These are phyloP conservation scores for Aspergillus bertholletiae DNA, from an alignment of 495 filamentous ascomycete species.

Conservation along the genomic window DNA sequence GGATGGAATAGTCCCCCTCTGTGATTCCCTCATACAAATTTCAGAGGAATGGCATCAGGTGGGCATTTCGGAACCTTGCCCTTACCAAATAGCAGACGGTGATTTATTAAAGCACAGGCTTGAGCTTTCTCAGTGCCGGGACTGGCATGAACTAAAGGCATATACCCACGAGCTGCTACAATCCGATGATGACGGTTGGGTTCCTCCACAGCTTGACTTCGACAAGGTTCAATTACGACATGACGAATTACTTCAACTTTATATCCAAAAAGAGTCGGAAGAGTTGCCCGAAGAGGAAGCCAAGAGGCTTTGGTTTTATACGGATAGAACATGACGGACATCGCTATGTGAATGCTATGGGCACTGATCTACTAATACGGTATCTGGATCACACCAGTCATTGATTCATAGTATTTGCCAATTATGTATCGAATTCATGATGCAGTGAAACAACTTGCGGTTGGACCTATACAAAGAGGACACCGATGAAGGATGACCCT, in stretches of 20 bases:
- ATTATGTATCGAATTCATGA: no score
- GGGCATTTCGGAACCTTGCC: constrained; percentile 16
- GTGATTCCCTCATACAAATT: constrained; percentile 21
- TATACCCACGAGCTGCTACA: constrained; percentile 25
- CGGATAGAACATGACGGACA: no score
- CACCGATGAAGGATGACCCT: no score
- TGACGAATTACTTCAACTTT: constrained; percentile 17
- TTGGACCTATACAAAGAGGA: no score
- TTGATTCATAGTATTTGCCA: no score
- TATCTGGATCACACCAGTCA: no score
- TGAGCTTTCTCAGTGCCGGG: constrained; percentile 18
- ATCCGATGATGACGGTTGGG: constrained; percentile 29
- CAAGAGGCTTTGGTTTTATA: constrained; percentile 18
- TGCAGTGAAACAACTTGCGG: no score
- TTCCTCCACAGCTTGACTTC: constrained; percentile 24
- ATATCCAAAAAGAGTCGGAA: constrained; percentile 11
- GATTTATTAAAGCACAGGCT: constrained; percentile 17
- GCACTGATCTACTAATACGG: no score
- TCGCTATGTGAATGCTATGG: no score
- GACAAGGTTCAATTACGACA: constrained; percentile 13
- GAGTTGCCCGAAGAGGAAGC: constrained; percentile 21
- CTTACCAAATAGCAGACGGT: constrained; percentile 16
- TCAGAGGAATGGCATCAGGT: constrained; percentile 19
- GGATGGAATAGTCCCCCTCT: constrained; percentile 27
- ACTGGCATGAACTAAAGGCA: constrained; percentile 21